Conservation (phyloP, 768 basidiomycete genomes). For the Leucocoprinus birnbaumii region DNA sequence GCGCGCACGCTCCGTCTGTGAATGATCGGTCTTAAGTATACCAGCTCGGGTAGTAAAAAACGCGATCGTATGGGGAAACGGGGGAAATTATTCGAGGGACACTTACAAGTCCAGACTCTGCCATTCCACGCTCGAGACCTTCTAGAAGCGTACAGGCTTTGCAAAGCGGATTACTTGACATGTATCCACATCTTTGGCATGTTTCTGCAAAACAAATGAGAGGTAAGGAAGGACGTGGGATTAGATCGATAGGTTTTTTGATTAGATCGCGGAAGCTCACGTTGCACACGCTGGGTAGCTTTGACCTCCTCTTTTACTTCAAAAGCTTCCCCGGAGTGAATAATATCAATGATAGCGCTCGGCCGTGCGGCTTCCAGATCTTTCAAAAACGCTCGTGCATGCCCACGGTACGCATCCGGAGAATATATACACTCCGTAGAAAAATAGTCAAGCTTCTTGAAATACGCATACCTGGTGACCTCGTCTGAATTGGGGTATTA, state of each 20-base stretch:
- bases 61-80: constrained; percentile 2
- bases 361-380: constrained; percentile 93
- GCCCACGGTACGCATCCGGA: constrained; percentile 97
- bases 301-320: constrained; percentile 85
- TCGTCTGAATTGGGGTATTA: background rate
- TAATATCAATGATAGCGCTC: constrained; percentile 95
- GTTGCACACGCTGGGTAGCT: constrained; percentile 77
- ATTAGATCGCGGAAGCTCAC: constrained; percentile 42
- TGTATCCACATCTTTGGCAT: constrained; percentile 91
- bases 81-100: constrained; percentile 3
- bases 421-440: constrained; percentile 99
- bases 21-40: constrained; percentile 13
- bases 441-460: constrained; percentile 98
- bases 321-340: constrained; percentile 93
- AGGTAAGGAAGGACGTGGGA: background rate
- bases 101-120: constrained; percentile 56
- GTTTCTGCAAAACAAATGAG: constrained; percentile 56
- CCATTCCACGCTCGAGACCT: constrained; percentile 85
- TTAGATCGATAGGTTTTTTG: constrained; percentile 6
- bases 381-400: constrained; percentile 92
- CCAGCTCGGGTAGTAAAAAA: constrained; percentile 1
- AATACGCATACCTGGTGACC: constrained; percentile 87
- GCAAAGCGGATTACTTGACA: constrained; percentile 95
- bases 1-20: constrained; percentile 64
- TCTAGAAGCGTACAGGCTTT: constrained; percentile 92